These are phyloP conservation scores for Hypholoma sublateritium DNA, from an alignment of 768 basidiomycete genomes.

Conservation along the genomic window DNA sequence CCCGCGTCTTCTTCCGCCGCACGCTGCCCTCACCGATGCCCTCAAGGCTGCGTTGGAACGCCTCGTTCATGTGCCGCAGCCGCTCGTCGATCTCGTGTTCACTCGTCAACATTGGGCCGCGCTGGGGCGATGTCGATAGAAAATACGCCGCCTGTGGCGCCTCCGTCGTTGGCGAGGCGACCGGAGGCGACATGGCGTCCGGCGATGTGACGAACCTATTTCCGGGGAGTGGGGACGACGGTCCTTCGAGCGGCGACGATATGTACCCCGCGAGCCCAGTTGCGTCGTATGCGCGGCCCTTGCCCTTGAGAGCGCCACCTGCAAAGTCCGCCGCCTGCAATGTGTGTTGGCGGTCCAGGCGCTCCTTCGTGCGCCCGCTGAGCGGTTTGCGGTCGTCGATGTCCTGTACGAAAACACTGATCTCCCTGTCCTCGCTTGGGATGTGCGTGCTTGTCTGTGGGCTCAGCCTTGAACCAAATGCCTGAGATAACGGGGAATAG, in stretches of 20 bases:
- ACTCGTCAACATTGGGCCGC: slow-evolving; percentile 61
- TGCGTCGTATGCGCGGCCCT: neutral
- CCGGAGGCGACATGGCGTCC: neutral
- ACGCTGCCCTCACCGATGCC: slow-evolving; percentile 42
- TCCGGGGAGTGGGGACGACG: neutral
- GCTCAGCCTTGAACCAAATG: neutral
- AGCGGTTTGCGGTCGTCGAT: slow-evolving; percentile 73
- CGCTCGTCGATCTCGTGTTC: slow-evolving; percentile 66
- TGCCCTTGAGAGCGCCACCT: slow-evolving; percentile 14
- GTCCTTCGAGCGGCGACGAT: slow-evolving; percentile 2
- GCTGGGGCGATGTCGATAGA: slow-evolving; percentile 20
- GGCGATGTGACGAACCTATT: neutral
- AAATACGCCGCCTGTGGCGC: slow-evolving; percentile 1
- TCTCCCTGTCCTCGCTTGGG: slow-evolving; percentile 73
- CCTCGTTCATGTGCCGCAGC: slow-evolving; percentile 64
- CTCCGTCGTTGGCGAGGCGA: neutral
- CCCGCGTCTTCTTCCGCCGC: slow-evolving; percentile 18
- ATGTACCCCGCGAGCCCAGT: neutral
- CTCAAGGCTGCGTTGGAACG: slow-evolving; percentile 63
- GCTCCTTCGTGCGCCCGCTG: slow-evolving; percentile 35
- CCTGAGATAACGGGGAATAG: neutral
- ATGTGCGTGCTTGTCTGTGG: neutral
- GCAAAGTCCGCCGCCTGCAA: neutral
- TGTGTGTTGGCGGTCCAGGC: neutral
- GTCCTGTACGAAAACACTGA: slow-evolving; percentile 76